Percentiles rank a stretch among this genome's conserved stretches.
phyloP scores from a whole-genome alignment of 1,284 basidiomycete genomes.

The Fomitopsis betulina region DNA sequence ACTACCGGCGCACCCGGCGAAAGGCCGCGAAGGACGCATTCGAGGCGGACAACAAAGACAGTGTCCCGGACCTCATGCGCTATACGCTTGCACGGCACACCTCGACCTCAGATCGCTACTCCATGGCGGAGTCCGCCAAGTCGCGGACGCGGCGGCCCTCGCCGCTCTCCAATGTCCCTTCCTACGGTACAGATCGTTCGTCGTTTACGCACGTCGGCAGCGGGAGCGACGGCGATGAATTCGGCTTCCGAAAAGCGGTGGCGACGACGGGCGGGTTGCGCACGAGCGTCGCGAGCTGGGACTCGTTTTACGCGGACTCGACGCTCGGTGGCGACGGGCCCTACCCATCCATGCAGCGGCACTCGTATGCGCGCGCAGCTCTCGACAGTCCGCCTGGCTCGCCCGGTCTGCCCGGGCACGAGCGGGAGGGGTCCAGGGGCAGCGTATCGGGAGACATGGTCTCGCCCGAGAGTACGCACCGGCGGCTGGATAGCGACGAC shows the following conservation, averaged over 20 bases:
- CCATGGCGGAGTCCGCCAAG: constrained; percentile 28
- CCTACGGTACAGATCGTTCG: constrained; percentile 33
- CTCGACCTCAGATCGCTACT: constrained; percentile 18
- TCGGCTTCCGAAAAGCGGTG: constrained; percentile 16
- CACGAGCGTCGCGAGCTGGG: constrained; percentile 7
- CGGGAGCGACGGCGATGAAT: constrained; percentile 22
- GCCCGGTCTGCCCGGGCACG: neutral
- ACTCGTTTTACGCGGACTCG: constrained; percentile 15
- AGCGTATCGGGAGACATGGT: neutral
- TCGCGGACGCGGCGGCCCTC: neutral
- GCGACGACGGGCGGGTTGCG: constrained; percentile 2
- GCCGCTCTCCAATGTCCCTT: constrained; percentile 10
- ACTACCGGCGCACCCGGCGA: constrained; percentile 34
- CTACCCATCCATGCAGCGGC: no score
- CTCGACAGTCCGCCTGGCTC: constrained; percentile 3
- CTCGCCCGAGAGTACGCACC: constrained; percentile 17
- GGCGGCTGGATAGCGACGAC: constrained; percentile 19
- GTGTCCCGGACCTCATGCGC: constrained; percentile 14
- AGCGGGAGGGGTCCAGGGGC: constrained; percentile 5
- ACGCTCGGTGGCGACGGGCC: neutral
- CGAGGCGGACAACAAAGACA: constrained; percentile 19
- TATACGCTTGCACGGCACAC: constrained; percentile 25
- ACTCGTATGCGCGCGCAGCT: constrained; percentile 19
- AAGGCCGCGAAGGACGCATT: constrained; percentile 6
- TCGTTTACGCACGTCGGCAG: constrained; percentile 27